Percentiles rank a stretch among this genome's conserved stretches.
These are phyloP conservation scores for Funneliformis geosporum DNA, from an alignment of 192 early-diverging fungal species.

Conservation along the genomic window DNA sequence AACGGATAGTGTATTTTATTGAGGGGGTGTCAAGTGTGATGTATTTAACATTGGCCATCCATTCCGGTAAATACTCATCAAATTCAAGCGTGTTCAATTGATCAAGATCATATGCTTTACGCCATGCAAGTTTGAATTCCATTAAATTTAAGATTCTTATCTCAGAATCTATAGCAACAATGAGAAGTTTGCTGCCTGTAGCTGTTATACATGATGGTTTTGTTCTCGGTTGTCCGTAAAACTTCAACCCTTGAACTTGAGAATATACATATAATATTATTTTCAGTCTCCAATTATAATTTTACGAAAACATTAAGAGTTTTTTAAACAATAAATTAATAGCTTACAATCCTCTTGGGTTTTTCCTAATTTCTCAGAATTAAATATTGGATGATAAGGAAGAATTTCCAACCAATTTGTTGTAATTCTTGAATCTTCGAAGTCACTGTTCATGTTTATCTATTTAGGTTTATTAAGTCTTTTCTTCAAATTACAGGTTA, in stretches of 20 bases:
- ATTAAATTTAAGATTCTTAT: slow-evolving; percentile 23
- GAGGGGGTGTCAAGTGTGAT: slow-evolving; percentile 39
- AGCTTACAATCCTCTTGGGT: not conserved
- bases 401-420: slow-evolving; percentile 14
- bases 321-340: too few species aligned
- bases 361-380: not conserved
- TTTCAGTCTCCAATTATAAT: not conserved
- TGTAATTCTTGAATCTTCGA: not conserved
- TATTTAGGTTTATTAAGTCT: not conserved
- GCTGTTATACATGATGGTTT: slow-evolving; percentile 26
- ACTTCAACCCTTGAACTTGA: not conserved
- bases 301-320: not conserved
- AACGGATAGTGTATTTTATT: slow-evolving; percentile 61
- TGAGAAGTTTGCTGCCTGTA: not conserved
- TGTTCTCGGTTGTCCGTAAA: not conserved
- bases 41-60: slow-evolving; percentile 18
- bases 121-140: slow-evolving; percentile 18
- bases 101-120: not conserved
- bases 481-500: not conserved
- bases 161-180: slow-evolving; percentile 22
- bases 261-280: not conserved
- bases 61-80: not conserved
- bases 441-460: not conserved
- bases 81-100: not conserved
- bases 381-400: slow-evolving; percentile 20